Percentiles rank a stretch among this genome's conserved stretches.
Conservation (phyloP, 2,329 filamentous ascomycete genomes). For the Aspergillus cejpii region DNA sequence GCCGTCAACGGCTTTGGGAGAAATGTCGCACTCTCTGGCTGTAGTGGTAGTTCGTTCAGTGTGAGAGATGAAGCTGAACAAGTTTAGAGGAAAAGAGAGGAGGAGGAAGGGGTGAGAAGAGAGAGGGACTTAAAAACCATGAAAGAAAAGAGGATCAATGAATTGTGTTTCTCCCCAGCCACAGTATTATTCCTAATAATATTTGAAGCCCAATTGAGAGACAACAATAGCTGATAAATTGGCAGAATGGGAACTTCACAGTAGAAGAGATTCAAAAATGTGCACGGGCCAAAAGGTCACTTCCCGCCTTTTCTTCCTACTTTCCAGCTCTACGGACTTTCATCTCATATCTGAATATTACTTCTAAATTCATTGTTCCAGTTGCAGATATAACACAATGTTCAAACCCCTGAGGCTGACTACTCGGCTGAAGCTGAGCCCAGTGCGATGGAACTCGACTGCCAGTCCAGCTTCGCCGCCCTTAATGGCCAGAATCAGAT, state of each 20-base stretch:
- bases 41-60: conserved; percentile 5
- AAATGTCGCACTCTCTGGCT: conserved; percentile 21
- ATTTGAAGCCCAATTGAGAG: conserved; percentile 1
- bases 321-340: background rate
- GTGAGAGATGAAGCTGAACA: background rate
- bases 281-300: conserved; percentile 30
- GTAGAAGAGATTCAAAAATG: conserved; percentile 29
- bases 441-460: conserved; percentile 39
- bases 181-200: conserved; percentile 9
- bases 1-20: conserved; percentile 7
- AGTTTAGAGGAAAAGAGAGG: conserved; percentile 4
- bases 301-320: conserved; percentile 12
- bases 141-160: conserved; percentile 16
- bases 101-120: conserved; percentile 1
- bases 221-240: conserved; percentile 10
- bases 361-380: background rate
- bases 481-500: conserved; percentile 40
- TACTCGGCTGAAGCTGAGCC: conserved; percentile 22
- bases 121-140: conserved; percentile 16
- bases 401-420: conserved; percentile 28
- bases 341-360: background rate
- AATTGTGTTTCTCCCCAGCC: conserved; percentile 7
- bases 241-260: conserved; percentile 8
- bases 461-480: conserved; percentile 33
- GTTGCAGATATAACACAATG: conserved; percentile 20